Evolutionary conservation across 257 asterid species (phyloP).

Genomic region (Jacaranda mimosifolia): DNA sequence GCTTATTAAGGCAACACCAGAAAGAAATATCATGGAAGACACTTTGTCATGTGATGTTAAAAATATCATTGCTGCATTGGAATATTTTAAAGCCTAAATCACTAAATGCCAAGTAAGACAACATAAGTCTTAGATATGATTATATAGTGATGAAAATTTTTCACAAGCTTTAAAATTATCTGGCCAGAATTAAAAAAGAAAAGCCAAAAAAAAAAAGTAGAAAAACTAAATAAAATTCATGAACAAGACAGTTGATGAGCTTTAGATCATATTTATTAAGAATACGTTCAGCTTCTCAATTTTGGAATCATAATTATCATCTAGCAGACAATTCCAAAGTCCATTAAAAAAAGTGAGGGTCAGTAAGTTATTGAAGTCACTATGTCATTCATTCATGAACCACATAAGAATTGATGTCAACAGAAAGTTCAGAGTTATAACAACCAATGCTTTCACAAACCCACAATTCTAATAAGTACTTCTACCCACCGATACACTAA

Average conservation of each 20-base stretch:
- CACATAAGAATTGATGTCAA: constrained; percentile 12
- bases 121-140: not conserved
- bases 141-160: not conserved
- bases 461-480: constrained; percentile 20
- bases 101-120: constrained; percentile 4
- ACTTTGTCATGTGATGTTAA: constrained; percentile 1
- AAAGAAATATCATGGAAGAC: not conserved
- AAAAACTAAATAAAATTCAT: constrained; percentile 7
- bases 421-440: constrained; percentile 14
- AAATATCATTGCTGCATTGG: constrained; percentile 16
- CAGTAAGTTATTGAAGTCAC: constrained; percentile 16
- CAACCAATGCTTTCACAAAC: constrained; percentile 21
- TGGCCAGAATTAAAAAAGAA: constrained; percentile 2
- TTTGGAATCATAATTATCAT: not conserved
- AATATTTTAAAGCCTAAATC: not conserved
- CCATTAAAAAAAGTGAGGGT: constrained; percentile 14
- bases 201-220: not conserved
- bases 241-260: constrained; percentile 18
- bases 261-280: constrained; percentile 25
- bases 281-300: constrained; percentile 1
- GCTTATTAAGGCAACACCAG: constrained; percentile 37
- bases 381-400: constrained; percentile 20
- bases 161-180: not conserved
- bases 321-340: not conserved
- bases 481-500: constrained; percentile 64